phyloP scores from a whole-genome alignment of 768 basidiomycete genomes.

The Paxillus involutus region DNA sequence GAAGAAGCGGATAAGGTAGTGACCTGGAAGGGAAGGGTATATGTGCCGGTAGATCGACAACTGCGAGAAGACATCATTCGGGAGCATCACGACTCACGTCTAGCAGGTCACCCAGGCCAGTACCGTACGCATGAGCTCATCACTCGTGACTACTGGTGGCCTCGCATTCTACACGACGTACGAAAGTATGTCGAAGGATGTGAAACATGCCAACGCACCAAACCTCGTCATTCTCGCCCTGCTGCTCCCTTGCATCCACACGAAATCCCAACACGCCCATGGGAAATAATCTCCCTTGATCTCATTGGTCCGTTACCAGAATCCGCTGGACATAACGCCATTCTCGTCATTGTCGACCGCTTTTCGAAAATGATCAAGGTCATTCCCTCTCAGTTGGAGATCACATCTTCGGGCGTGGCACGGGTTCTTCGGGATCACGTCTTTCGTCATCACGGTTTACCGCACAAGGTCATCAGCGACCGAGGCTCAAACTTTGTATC shows the following conservation, averaged over 20 bases:
- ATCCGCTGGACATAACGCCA: too few relatives aligned
- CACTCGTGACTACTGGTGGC: conserved; percentile 29
- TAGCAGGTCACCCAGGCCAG: conserved; percentile 29
- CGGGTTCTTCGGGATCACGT: too few relatives aligned
- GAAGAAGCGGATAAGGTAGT: not conserved
- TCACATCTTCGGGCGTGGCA: too few relatives aligned
- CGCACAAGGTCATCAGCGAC: too few relatives aligned
- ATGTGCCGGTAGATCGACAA: conserved; percentile 19
- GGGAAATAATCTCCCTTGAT: not conserved
- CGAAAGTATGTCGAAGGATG: conserved; percentile 25
- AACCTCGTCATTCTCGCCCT: conserved; percentile 10
- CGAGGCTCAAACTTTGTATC: too few relatives aligned
- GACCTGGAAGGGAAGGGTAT: conserved; percentile 13
- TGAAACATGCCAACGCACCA: conserved; percentile 25
- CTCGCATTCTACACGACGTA: conserved; percentile 15
- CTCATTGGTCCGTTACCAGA: too few relatives aligned
- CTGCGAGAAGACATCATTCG: conserved; percentile 13
- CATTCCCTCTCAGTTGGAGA: too few relatives aligned
- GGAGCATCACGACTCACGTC: conserved; percentile 23
- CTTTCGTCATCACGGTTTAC: too few relatives aligned
- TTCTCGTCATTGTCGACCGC: too few relatives aligned
- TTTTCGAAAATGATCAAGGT: too few relatives aligned
- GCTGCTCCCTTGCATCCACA: conserved; percentile 16
- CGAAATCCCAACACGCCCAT: too few relatives aligned
- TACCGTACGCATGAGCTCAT: conserved; percentile 24